These are phyloP conservation scores for Apostasia ramifera DNA, from an alignment of 106 monocot species.

Conservation along the genomic window DNA sequence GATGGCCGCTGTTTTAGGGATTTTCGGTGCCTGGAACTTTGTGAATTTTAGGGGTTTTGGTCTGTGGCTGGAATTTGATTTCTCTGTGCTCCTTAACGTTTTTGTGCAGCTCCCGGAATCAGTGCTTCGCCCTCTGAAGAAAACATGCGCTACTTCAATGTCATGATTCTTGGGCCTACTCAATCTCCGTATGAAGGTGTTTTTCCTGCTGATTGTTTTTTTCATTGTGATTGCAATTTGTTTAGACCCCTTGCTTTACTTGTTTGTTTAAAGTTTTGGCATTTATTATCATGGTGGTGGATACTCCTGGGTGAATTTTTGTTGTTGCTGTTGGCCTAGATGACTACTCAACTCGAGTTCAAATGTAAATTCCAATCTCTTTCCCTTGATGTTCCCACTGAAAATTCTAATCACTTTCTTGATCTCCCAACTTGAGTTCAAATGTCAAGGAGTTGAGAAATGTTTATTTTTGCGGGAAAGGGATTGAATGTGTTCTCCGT, in stretches of 20 bases:
- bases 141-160: constrained; percentile 94
- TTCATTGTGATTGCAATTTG: background rate
- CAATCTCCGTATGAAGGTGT: constrained; percentile 96
- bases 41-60: background rate
- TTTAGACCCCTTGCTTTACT: constrained; percentile 14
- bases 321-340: too few relatives aligned
- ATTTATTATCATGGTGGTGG: too few relatives aligned
- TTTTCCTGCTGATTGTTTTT: background rate
- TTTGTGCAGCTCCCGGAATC: constrained; percentile 74
- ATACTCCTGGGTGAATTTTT: too few relatives aligned
- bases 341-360: too few relatives aligned
- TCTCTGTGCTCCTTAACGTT: constrained; percentile 3
- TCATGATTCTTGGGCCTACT: constrained; percentile 83
- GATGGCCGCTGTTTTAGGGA: background rate
- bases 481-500: too few relatives aligned
- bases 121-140: constrained; percentile 98
- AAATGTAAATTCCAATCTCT: too few relatives aligned
- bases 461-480: too few relatives aligned
- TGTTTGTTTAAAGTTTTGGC: too few relatives aligned
- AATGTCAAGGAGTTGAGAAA: too few relatives aligned
- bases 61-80: background rate
- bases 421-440: too few relatives aligned
- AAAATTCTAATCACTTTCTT: too few relatives aligned
- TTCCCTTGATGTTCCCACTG: too few relatives aligned
- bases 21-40: background rate